Percentiles rank a stretch among this genome's conserved stretches.
Evolutionary conservation across 2,329 filamentous ascomycete genomes (phyloP).

Genomic region (Thielaviopsis euricoi): DNA sequence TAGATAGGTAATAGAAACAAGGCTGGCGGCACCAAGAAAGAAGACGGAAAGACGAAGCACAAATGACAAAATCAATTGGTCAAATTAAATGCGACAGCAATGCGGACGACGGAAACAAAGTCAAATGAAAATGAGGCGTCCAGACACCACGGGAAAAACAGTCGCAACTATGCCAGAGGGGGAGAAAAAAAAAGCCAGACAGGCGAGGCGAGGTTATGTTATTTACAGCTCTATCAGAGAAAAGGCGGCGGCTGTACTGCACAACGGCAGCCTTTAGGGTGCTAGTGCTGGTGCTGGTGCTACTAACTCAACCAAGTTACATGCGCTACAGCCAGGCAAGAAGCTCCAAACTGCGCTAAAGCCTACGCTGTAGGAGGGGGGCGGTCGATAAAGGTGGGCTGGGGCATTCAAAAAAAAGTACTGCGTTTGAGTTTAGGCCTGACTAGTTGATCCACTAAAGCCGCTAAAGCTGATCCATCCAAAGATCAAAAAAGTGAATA

Average conservation of each 20-base stretch:
- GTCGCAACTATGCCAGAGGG: neutral
- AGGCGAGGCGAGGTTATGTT: neutral
- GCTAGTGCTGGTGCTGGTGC: neutral
- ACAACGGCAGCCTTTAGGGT: neutral
- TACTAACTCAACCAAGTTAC: neutral
- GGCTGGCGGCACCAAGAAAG: neutral
- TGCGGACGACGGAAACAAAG: neutral
- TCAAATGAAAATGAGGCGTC: constrained; percentile 1
- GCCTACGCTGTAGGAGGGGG: neutral
- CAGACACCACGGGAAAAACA: constrained; percentile 1
- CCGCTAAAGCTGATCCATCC: neutral
- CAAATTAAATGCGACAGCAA: neutral
- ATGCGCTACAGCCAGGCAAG: neutral
- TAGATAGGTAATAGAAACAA: neutral
- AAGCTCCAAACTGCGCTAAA: neutral
- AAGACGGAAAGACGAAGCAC: neutral
- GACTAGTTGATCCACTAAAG: neutral
- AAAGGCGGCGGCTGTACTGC: neutral
- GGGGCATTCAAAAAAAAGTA: neutral
- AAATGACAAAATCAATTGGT: neutral
- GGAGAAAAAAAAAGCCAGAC: neutral
- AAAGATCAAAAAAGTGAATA: neutral
- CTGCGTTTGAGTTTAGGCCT: neutral
- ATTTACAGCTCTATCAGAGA: neutral
- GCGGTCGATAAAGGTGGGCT: neutral